phyloP scores from a whole-genome alignment of 2,329 filamentous ascomycete species.

The Venturia effusa region DNA sequence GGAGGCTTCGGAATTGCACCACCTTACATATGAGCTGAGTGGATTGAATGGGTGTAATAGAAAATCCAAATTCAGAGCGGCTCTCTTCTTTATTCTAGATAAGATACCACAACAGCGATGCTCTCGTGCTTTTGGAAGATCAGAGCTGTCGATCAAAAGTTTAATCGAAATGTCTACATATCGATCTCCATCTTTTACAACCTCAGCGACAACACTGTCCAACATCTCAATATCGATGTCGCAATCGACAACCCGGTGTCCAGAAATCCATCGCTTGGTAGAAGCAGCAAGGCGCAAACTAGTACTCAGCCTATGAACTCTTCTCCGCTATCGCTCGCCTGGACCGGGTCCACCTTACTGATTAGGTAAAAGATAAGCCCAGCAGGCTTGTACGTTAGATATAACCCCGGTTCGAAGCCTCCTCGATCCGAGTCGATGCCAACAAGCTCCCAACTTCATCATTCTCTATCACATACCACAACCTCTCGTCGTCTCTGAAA shows the following conservation, averaged over 20 bases:
- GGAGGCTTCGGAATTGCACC: too few species aligned
- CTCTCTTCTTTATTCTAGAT: too few species aligned
- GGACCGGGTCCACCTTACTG: background rate
- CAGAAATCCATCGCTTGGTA: background rate
- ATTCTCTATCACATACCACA: too few species aligned
- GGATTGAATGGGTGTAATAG: too few species aligned
- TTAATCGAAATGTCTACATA: too few species aligned
- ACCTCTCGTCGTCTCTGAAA: background rate
- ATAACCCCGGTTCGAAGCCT: background rate
- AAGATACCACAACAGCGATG: too few species aligned
- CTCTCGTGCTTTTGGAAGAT: too few species aligned
- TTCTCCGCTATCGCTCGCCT: background rate
- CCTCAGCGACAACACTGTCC: too few species aligned
- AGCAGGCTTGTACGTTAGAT: background rate
- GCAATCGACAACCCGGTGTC: background rate
- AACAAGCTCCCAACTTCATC: background rate
- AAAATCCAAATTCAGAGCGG: too few species aligned
- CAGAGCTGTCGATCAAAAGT: too few species aligned
- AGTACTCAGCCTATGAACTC: background rate
- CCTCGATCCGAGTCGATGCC: background rate
- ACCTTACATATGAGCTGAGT: too few species aligned
- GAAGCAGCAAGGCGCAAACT: background rate
- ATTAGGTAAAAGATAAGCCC: background rate
- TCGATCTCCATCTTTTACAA: background rate
- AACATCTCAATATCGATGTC: background rate